Conservation (phyloP, 2,329 filamentous ascomycete species). For the Pseudogymnoascus sp. region DNA sequence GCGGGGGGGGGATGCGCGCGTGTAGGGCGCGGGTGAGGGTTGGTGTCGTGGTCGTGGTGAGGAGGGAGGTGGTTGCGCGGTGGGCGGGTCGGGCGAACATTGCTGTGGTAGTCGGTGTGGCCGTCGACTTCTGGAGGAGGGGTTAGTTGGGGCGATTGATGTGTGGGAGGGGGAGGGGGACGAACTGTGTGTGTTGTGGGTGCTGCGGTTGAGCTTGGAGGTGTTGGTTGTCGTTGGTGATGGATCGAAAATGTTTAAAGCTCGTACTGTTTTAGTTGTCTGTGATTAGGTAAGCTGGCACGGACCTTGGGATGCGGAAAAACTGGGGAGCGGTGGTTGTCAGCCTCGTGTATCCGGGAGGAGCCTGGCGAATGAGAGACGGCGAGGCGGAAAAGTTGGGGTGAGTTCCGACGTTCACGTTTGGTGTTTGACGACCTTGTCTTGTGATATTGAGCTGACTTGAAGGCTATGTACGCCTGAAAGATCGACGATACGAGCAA, state of each 20-base stretch:
- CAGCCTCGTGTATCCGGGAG: neutral
- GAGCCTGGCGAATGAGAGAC: neutral
- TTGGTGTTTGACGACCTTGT: neutral
- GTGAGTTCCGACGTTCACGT: neutral
- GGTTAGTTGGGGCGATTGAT: neutral
- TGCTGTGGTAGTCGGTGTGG: neutral
- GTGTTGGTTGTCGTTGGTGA: neutral
- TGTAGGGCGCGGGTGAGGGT: conserved; percentile 32
- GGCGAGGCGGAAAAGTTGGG: neutral
- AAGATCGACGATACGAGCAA: neutral
- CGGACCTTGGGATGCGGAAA: neutral
- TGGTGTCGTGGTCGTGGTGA: conserved; percentile 25
- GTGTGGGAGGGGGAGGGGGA: neutral
- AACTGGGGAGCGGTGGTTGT: neutral
- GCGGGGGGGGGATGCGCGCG: conserved; percentile 29
- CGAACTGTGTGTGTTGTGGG: neutral
- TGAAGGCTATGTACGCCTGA: neutral
- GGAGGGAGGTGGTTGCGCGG: conserved; percentile 25
- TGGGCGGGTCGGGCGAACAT: conserved; percentile 24
- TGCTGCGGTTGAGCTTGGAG: neutral
- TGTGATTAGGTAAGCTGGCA: neutral
- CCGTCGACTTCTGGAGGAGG: neutral
- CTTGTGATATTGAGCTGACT: neutral
- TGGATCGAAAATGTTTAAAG: neutral
- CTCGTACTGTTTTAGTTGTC: neutral